Evolutionary conservation across 2,329 filamentous ascomycete species (phyloP), one percentile per base, ranked within the genome.

Genomic region (Torrubiellomyces zombiae): DNA sequence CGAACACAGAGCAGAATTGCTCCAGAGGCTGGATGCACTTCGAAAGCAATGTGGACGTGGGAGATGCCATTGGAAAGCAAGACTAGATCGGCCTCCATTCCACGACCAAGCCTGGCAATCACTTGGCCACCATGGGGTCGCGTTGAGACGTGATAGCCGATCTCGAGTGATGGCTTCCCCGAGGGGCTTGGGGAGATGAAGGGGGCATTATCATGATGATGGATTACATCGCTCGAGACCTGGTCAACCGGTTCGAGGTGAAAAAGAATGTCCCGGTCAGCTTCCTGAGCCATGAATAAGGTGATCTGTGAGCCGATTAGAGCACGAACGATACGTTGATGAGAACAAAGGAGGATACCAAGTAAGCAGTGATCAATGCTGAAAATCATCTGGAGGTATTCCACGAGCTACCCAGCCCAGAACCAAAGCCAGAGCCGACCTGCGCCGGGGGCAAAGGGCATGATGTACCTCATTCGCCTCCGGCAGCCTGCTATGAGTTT

Each of bases 161-260:
- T 18, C 10, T 18, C 16, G 14, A 24, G 16, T 12, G 23, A n/a
- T 7, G 16, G 23, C 10, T 18, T 3, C n/a, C 23, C 15, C 7
- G 4, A 4, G n/a, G 23, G n/a, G n/a, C 15, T 7, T 7, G 16
- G 9, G 8, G 23, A 24, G n/a, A 24, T n/a, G 12, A 18, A 18
- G 9, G 23, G 23, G 14, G 15, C 23, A 12, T 18, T 24, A 12
- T 18, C 15, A 5, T 16, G 15, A 12, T 24, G 15, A 4, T 24
- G 15, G n/a, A 18, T 11, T 16, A 17, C 16, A 13, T 10, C 15
- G 7, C 10, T 18, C 16, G 23, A 9, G 9, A 12, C 9, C 10
- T 18, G 16, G 9, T 24, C 16, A 18, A 9, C 15, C 16, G 23
- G 23, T 17, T 24, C 23, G 15, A 24, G 23, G 16, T 24, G 23